Base-by-base conservation (phyloP, 1,284 basidiomycete species). In the Fomes fomentarius region DNA sequence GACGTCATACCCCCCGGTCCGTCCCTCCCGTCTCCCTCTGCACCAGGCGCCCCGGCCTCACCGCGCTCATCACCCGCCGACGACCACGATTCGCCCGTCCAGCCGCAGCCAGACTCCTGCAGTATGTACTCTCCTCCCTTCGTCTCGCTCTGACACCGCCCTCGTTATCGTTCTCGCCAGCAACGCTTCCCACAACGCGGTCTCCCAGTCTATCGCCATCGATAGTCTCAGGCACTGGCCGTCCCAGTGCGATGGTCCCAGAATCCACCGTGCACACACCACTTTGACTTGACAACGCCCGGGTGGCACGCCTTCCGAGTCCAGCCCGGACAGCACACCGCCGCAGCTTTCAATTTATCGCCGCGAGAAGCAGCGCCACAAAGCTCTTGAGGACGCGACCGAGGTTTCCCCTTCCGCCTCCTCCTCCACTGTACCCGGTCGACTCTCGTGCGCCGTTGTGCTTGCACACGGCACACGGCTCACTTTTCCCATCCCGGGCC, bases 1-100 rank as follows among this genome's bases (percentile, higher is more conserved):
- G 51, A 59, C 57, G 58, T 60, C 58, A 60, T 54, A 25, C 8
- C 38, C 50, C 51, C 50, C 57, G 57, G 57, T 55, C 57, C 57
- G 57, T 26, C 35, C 46, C 45, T 26, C 34, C 38, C 54, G 45
- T 39, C 46, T 21, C 17, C 37, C 22, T 19, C 34, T 34, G 35
- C 22, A 17, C 10, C 46, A n/a, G 35, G 12, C 56, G 19, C 31
- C 33, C 39, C 37, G 28, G 19, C 31, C 21, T 21, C 39, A 6
- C 46, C 25, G 26, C 47, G 35, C 26, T 41, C 48, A 14, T 35
- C 38, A n/a, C n/a, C 47, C n/a, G 9, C 38, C 21, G 21, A 28
- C 8, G 14, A 15, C 24, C 22, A n/a, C 6, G 24, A 25, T 42
- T 28, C 40, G 38, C 22, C 38, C 6, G 5, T 19, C 38, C n/a